phyloP scores from a whole-genome alignment of 2,329 filamentous ascomycete genomes.

The Apiospora kogelbergensis region DNA sequence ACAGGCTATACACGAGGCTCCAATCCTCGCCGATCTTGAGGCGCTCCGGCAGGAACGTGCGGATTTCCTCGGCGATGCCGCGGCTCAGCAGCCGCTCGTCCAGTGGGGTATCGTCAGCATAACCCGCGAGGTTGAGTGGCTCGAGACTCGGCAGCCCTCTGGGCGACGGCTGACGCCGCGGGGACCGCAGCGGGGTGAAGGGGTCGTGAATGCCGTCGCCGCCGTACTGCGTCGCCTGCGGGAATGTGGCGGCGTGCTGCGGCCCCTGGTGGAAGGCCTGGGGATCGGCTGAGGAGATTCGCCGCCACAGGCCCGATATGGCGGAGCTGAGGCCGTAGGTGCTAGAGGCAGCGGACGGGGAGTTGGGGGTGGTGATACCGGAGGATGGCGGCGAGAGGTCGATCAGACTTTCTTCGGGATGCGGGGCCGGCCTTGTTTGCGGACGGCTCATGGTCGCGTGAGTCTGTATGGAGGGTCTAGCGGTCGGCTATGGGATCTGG shows the following conservation, averaged over 20 bases:
- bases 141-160: conserved; percentile 89
- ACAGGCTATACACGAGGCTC: conserved; percentile 83
- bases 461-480: background rate
- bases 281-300: conserved; percentile 54
- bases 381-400: conserved; percentile 30
- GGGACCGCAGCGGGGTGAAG: conserved; percentile 48
- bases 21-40: conserved; percentile 86
- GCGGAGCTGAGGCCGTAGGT: conserved; percentile 28
- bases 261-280: conserved; percentile 22
- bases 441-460: conserved; percentile 17
- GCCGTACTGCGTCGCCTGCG: conserved; percentile 11
- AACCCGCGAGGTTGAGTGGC: conserved; percentile 70
- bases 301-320: conserved; percentile 62
- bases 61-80: conserved; percentile 86
- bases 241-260: conserved; percentile 17
- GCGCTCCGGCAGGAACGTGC: conserved; percentile 81
- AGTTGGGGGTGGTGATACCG: conserved; percentile 23
- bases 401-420: conserved; percentile 27
- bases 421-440: conserved; percentile 1
- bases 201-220: conserved; percentile 56
- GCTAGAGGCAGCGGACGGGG: conserved; percentile 15
- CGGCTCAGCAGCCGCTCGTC: conserved; percentile 67
- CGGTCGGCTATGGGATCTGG: background rate
- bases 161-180: conserved; percentile 67
- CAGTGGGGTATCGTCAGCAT: conserved; percentile 56